Conservation (phyloP, 768 basidiomycete species). For the Psilocybe sp. region DNA sequence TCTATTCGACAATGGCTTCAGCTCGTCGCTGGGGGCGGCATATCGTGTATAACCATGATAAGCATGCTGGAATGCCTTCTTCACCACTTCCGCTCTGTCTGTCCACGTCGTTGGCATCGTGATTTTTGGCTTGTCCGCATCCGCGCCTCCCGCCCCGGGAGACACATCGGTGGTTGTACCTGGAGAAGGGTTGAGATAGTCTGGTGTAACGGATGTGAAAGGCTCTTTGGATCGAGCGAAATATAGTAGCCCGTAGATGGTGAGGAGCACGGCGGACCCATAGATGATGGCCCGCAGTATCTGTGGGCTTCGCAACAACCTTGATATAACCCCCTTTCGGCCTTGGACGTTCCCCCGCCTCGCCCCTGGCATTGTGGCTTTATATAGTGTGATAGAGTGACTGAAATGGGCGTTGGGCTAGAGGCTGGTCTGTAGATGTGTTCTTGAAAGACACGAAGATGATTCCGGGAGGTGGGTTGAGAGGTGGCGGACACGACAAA, state of each 20-base stretch:
- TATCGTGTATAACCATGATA: slow-evolving; percentile 63
- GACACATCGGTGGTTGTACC: not conserved
- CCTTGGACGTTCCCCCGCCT: no score
- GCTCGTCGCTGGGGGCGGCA: slow-evolving; percentile 64
- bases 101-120: slow-evolving; percentile 39
- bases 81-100: slow-evolving; percentile 53
- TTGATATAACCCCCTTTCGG: not conserved
- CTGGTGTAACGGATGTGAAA: slow-evolving; percentile 9
- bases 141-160: not conserved
- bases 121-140: no score
- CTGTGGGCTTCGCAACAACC: slow-evolving; percentile 22
- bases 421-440: no score
- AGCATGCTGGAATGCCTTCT: slow-evolving; percentile 61
- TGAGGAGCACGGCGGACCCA: slow-evolving; percentile 21
- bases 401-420: no score
- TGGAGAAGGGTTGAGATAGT: slow-evolving; percentile 4
- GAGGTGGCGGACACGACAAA: no score
- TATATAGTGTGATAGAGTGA: no score
- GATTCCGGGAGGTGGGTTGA: no score
- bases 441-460: no score
- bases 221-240: slow-evolving; percentile 9
- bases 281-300: slow-evolving; percentile 28
- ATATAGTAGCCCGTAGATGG: slow-evolving; percentile 25
- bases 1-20: slow-evolving; percentile 48
- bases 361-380: no score